A percentile compares a stretch with the other conserved stretches of the same genome.
These are phyloP conservation scores for Lachnellula willkommii DNA, from an alignment of 2,329 filamentous ascomycete species.

Conservation along the genomic window DNA sequence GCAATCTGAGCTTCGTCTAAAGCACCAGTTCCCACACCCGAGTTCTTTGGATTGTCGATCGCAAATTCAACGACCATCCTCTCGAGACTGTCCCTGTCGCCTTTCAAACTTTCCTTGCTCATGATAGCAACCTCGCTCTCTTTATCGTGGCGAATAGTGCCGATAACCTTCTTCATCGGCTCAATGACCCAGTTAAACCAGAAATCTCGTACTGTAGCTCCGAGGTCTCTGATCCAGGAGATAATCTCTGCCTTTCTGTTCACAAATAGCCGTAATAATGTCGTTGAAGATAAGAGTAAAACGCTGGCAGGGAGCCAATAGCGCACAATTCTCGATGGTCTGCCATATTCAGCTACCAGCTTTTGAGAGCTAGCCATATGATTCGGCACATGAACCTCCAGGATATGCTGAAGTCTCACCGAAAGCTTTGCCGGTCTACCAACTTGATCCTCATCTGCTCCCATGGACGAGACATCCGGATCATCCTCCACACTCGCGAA, in stretches of 20 bases:
- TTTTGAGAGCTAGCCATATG: conserved; percentile 55
- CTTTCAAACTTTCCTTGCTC: conserved; percentile 85
- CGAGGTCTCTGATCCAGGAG: conserved; percentile 74
- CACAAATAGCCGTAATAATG: conserved; percentile 72
- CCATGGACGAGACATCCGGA: conserved; percentile 50
- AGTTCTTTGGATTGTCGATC: conserved; percentile 66
- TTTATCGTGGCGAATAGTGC: conserved; percentile 88
- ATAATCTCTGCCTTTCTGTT: conserved; percentile 71
- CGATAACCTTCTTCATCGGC: conserved; percentile 74
- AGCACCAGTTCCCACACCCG: conserved; percentile 40
- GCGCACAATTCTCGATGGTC: conserved; percentile 67
- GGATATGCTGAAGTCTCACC: conserved; percentile 61
- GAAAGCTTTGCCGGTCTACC: conserved; percentile 53
- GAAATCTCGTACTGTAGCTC: conserved; percentile 76
- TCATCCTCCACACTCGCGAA: conserved; percentile 59
- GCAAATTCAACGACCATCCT: conserved; percentile 98
- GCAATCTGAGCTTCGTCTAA: conserved; percentile 66
- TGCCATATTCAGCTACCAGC: conserved; percentile 62
- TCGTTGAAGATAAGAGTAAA: conserved; percentile 76
- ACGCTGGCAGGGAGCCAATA: conserved; percentile 80
- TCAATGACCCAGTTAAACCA: conserved; percentile 96
- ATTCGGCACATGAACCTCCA: conserved; percentile 61
- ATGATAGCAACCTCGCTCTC: conserved; percentile 94
- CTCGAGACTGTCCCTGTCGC: conserved; percentile 86
- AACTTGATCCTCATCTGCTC: conserved; percentile 33